Conservation (phyloP, 2,329 filamentous ascomycete genomes). For the Knufia petricola region DNA sequence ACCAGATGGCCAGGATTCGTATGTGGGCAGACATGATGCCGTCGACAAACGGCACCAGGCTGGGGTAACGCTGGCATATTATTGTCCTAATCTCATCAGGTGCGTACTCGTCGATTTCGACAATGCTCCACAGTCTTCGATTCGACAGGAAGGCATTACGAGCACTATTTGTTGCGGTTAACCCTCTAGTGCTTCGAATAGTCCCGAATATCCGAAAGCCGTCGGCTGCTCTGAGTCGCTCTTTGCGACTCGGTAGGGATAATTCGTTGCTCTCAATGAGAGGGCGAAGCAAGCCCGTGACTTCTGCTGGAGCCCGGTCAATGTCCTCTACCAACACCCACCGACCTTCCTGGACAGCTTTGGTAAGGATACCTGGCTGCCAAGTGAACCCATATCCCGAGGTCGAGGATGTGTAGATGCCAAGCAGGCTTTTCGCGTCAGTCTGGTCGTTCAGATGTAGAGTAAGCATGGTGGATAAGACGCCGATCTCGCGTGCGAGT, state of each 20-base stretch:
- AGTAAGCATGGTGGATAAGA: constrained; percentile 75
- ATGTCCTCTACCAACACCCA: constrained; percentile 98
- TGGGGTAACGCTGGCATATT: constrained; percentile 59
- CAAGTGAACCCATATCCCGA: constrained; percentile 84
- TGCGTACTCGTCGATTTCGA: constrained; percentile 58
- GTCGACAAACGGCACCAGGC: constrained; percentile 50
- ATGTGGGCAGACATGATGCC: constrained; percentile 50
- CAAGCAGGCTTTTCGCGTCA: constrained; percentile 90
- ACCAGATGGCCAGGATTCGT: constrained; percentile 31
- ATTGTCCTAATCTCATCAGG: constrained; percentile 65
- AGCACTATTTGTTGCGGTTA: constrained; percentile 61
- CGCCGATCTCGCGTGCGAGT: constrained; percentile 68
- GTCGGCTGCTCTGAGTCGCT: constrained; percentile 69
- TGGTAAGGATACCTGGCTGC: constrained; percentile 86
- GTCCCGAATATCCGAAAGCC: constrained; percentile 90
- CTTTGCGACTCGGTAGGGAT: constrained; percentile 77
- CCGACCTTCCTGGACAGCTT: constrained; percentile 82
- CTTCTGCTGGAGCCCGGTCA: constrained; percentile 86
- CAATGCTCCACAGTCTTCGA: constrained; percentile 66
- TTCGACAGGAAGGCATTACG: constrained; percentile 25
- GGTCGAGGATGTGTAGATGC: constrained; percentile 82
- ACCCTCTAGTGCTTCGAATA: constrained; percentile 59
- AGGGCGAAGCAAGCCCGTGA: constrained; percentile 84
- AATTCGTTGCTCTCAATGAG: constrained; percentile 89
- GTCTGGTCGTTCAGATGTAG: constrained; percentile 96